Base-by-base conservation (phyloP, 2,329 filamentous ascomycete genomes). In the Knufia fluminis region DNA sequence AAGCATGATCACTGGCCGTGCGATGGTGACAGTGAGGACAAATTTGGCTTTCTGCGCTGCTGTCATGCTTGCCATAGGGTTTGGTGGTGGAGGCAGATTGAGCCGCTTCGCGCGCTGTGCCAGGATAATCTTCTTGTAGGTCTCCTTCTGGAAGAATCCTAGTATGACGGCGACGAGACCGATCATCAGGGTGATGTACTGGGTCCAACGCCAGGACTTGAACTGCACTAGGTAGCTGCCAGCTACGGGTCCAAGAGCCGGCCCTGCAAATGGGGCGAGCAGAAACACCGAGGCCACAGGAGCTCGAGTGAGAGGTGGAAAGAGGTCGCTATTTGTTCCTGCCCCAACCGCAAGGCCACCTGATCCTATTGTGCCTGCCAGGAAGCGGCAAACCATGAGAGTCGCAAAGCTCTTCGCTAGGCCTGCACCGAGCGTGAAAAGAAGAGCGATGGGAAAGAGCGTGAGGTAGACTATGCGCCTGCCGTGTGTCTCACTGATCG, bases 131-230 rank as follows among this genome's bases (percentile, higher is more conserved):
- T 82, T 81, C 39, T 83, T 80, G 60, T 86, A 86, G 0, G 83
- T 84, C 68, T 87, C 83, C 60, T 77, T 68, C 50, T 60, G 57
- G 40, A 52, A 48, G 47, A 86, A 70, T 67, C 82, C 78, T 58
- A 85, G 54, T 4, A 83, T 50, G 60, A 83, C 77, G 43, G 83
- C 67, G 23, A 67, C 57, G 55, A 83, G 78, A 49, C 80, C 76
- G 20, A 72, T 52, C 52, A 78, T 79, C 26, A 83, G 80, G 72
- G 86, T 80, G 56, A 85, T 66, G 62, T 83, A 86, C 67, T 82
- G 75, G 3, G 82, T 85, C 83, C 83, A 87, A 54, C 83, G 77
- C 83, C 83, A 87, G 52, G 81, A 81, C 24, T 78, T 66, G 4
- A 76, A 78, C 19, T 78, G 67, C 1, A 67, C 72, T 42, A 83